Evolutionary conservation across 108 stramenopile species (phyloP), one percentile per base, ranked within the genome.

Genomic region (Cylindrotheca fusiformis): DNA sequence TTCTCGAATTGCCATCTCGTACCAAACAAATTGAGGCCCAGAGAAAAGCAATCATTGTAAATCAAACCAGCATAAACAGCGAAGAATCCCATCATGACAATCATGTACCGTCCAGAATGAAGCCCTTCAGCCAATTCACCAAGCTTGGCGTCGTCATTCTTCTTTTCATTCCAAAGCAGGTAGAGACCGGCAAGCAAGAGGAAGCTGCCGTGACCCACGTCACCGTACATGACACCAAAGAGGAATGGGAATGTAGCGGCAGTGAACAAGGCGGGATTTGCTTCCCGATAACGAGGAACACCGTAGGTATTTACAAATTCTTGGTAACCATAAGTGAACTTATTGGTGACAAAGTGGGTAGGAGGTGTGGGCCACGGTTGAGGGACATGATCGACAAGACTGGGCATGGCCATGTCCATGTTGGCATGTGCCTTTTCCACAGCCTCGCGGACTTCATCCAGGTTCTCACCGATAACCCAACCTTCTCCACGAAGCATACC

Each of bases 301-400:
- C 98, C 97, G 58, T 98, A 99, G 20, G 98, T 99, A 79, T 99
- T 94, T 58, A 99, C 98, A 66, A 99, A 97, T 65, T 95, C 97
- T 76, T 98, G 97, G 77, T 90, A 96, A 25, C 85, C 93, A 45
- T 86, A 87, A 8, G 94, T 97, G 77, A 96, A 96, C 77, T 95
- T 88, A 86, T 94, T 96, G 48, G 93, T 94, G 28, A 84, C 82
- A 73, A 98, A 99, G 84, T 96, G 91, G 3, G 98, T 99, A 17
- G 98, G 98, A 59, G 97, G 95, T n/a, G 88, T 88, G 12, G 94
- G 91, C 94, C 94, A 93, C 0, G 94, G 91, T 54, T 91, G 82
- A 45, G 90, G 87, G 1, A 94, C 93, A 47, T 79, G 84, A 62
- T 93, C 89, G 32, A 94, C 84, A 63, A 93, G 80, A 69, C 79